phyloP scores from a whole-genome alignment of 1,284 basidiomycete species.

The Papiliotrema nemorosa region DNA sequence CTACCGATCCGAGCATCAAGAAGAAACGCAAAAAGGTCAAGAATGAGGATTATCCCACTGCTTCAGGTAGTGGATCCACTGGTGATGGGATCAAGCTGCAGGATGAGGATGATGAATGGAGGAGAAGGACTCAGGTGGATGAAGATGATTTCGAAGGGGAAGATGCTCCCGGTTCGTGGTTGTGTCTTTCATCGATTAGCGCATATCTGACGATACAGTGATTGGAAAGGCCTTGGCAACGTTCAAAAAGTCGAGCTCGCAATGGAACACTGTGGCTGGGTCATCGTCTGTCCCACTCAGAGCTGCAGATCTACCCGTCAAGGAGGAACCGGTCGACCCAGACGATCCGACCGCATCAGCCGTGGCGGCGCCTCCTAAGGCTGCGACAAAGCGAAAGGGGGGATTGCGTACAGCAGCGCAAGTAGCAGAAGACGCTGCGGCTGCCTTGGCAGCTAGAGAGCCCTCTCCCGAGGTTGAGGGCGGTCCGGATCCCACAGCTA shows the following conservation, averaged over 20 bases:
- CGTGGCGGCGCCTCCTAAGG: conserved; percentile 30
- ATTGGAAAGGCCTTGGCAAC: conserved; percentile 40
- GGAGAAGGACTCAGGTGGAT: conserved; percentile 48
- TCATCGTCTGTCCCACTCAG: conserved; percentile 15
- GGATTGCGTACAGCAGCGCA: conserved; percentile 68
- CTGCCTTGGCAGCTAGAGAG: conserved; percentile 48
- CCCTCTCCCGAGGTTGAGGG: conserved; percentile 56
- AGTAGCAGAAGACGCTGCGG: conserved; percentile 53
- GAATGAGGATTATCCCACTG: conserved; percentile 51
- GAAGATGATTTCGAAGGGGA: conserved; percentile 43
- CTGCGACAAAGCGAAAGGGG: conserved; percentile 55
- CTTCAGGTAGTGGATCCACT: conserved; percentile 24
- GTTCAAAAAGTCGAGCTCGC: conserved; percentile 39
- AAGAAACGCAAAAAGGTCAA: conserved; percentile 70
- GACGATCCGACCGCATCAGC: conserved; percentile 10
- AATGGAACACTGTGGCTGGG: conserved; percentile 37
- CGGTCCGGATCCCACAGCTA: conserved; percentile 69
- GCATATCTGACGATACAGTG: conserved; percentile 19
- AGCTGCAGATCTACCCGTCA: conserved; percentile 11
- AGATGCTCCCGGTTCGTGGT: conserved; percentile 48
- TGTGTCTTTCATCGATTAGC: neutral
- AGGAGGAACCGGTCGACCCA: conserved; percentile 24
- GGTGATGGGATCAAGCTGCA: conserved; percentile 31
- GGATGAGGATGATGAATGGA: conserved; percentile 52
- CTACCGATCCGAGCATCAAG: conserved; percentile 52